Evolutionary conservation across 345 rosid genomes (phyloP).

Genomic region (Bruguiera sexangula): DNA sequence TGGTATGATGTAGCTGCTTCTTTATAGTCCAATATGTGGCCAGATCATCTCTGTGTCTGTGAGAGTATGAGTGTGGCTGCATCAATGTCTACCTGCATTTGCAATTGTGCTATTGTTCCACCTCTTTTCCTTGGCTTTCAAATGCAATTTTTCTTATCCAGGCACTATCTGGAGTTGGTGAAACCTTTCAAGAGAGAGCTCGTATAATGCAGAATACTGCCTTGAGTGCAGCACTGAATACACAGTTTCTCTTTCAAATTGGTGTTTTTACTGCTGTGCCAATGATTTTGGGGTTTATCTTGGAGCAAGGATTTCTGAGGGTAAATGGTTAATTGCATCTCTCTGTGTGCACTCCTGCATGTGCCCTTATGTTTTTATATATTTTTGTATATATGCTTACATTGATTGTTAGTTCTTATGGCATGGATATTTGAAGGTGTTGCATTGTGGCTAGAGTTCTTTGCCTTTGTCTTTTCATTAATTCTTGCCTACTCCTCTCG

Average conservation of each 20-base stretch:
- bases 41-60: background rate
- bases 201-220: conserved; percentile 52
- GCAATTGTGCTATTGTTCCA: background rate
- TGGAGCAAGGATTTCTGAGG: conserved; percentile 67
- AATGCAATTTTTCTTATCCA: conserved; percentile 32
- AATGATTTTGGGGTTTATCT: conserved; percentile 75
- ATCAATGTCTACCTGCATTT: background rate
- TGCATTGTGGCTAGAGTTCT: background rate
- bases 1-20: background rate
- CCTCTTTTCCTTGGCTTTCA: background rate
- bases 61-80: background rate
- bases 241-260: conserved; percentile 95
- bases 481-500: background rate
- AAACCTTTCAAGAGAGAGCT: conserved; percentile 57
- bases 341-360: no score
- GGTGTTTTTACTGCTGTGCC: conserved; percentile 96
- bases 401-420: background rate
- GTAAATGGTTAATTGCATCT: conserved; percentile 23
- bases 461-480: background rate
- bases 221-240: conserved; percentile 74
- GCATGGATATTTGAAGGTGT: conserved; percentile 4
- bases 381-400: no score
- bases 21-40: background rate
- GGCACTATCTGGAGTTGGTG: conserved; percentile 98
- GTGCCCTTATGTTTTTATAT: no score